Evolutionary conservation across 306 rosid species (phyloP).

Genomic region (Prosopis cineraria): DNA sequence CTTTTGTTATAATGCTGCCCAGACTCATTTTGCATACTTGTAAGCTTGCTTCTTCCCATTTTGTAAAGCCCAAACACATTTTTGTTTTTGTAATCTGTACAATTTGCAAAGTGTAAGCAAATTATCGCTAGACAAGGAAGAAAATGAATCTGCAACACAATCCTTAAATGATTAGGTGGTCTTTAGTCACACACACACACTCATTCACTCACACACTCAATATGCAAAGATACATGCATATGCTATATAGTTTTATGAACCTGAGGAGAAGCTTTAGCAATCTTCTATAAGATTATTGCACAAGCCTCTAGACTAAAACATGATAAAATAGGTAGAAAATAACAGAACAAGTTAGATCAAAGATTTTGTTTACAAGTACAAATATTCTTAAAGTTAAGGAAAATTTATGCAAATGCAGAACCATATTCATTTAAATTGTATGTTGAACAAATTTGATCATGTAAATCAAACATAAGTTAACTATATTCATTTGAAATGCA

Average conservation of each 20-base stretch:
- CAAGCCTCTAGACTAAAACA: slow-evolving; percentile 91
- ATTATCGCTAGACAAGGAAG: too few species aligned
- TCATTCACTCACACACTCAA: too few species aligned
- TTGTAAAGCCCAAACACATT: too few species aligned
- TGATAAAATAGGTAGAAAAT: slow-evolving; percentile 38
- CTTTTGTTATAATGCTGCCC: too few species aligned
- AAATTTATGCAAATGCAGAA: slow-evolving; percentile 9
- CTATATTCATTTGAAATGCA: too few species aligned
- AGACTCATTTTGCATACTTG: too few species aligned
- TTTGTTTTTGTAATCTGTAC: too few species aligned
- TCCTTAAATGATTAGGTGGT: too few species aligned
- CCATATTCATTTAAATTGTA: background rate
- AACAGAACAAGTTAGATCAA: slow-evolving; percentile 38
- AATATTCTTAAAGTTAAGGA: slow-evolving; percentile 2
- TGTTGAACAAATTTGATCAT: background rate
- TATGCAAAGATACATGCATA: background rate
- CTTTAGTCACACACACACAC: too few species aligned
- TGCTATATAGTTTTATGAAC: slow-evolving; percentile 40
- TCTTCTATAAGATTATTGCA: slow-evolving; percentile 98
- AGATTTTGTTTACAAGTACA: background rate
- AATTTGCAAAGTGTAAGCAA: too few species aligned
- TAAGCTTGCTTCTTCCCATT: too few species aligned
- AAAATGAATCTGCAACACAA: too few species aligned
- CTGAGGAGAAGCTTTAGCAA: slow-evolving; percentile 85
- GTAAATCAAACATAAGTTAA: background rate